Evolutionary conservation across 225 moss, liverwort and hornwort species (phyloP).

Genomic region (Pseudisothecium myosuroides): DNA sequence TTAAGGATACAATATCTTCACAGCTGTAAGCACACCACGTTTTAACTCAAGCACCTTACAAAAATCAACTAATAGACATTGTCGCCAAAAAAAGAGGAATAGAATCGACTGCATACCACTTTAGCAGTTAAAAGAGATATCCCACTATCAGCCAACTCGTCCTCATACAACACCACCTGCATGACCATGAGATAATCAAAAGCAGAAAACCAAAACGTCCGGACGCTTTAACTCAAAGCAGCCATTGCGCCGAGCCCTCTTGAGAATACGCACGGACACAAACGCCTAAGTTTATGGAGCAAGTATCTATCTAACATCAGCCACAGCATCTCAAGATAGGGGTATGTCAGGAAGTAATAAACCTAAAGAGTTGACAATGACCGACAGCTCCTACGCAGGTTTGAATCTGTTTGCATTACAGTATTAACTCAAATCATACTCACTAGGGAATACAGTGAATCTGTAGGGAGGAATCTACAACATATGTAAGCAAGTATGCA

Average conservation of each 20-base stretch:
- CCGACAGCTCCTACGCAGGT: background rate
- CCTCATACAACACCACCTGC: conserved; percentile 78
- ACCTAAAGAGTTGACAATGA: background rate
- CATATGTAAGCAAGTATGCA: background rate
- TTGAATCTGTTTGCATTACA: background rate
- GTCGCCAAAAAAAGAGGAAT: background rate
- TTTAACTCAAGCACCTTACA: background rate
- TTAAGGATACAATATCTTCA: background rate
- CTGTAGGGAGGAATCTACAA: background rate
- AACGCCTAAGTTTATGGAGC: background rate
- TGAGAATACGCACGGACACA: background rate
- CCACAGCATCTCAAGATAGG: background rate
- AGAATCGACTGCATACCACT: conserved; percentile 43
- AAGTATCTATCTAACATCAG: background rate
- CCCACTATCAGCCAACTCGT: conserved; percentile 81
- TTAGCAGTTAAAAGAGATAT: conserved; percentile 62
- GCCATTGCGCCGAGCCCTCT: background rate
- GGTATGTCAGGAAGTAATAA: background rate
- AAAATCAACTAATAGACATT: background rate
- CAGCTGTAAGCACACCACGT: background rate
- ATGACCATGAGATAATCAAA: background rate
- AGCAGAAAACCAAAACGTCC: background rate
- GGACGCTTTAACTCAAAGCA: background rate
- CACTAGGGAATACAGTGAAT: background rate
- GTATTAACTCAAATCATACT: background rate